These are phyloP conservation scores for Lactarius sanguifluus DNA, from an alignment of 768 basidiomycete species.

Conservation along the genomic window DNA sequence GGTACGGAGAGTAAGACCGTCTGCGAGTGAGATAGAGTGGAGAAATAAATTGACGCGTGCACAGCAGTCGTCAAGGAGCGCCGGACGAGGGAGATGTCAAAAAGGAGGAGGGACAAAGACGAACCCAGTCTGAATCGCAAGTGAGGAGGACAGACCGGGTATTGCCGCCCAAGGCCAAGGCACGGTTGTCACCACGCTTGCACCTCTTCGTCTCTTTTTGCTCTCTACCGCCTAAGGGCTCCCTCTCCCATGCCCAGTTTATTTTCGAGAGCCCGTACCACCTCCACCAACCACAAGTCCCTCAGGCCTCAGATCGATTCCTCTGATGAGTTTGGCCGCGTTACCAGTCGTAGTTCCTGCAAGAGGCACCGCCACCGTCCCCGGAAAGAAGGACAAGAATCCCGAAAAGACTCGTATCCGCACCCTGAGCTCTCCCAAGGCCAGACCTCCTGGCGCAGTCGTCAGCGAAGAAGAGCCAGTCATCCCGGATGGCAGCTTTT, in stretches of 20 bases:
- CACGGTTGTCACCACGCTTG: constrained; percentile 3
- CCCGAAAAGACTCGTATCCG: constrained; percentile 47
- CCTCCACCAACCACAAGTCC: constrained; percentile 45
- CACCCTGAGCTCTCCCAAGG: constrained; percentile 43
- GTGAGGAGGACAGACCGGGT: background rate
- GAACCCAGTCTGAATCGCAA: constrained; percentile 1
- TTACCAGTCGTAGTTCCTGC: constrained; percentile 48
- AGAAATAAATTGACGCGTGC: no score
- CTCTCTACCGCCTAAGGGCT: constrained; percentile 1
- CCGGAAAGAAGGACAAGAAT: constrained; percentile 38
- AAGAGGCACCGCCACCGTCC: constrained; percentile 35
- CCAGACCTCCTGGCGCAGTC: constrained; percentile 39
- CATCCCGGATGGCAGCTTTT: constrained; percentile 40
- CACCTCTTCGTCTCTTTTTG: constrained; percentile 1
- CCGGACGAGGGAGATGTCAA: background rate
- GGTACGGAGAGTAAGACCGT: no score
- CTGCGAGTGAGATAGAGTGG: no score
- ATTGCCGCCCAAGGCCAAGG: background rate
- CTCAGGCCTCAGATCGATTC: constrained; percentile 34
- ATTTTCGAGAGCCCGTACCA: constrained; percentile 69
- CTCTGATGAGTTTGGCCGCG: constrained; percentile 67
- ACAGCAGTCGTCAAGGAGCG: background rate
- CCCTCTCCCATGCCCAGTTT: constrained; percentile 61
- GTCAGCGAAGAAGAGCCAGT: constrained; percentile 36
- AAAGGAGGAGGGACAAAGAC: background rate